phyloP scores from a whole-genome alignment of 1,284 basidiomycete genomes.

The Porphyrellus sp. region DNA sequence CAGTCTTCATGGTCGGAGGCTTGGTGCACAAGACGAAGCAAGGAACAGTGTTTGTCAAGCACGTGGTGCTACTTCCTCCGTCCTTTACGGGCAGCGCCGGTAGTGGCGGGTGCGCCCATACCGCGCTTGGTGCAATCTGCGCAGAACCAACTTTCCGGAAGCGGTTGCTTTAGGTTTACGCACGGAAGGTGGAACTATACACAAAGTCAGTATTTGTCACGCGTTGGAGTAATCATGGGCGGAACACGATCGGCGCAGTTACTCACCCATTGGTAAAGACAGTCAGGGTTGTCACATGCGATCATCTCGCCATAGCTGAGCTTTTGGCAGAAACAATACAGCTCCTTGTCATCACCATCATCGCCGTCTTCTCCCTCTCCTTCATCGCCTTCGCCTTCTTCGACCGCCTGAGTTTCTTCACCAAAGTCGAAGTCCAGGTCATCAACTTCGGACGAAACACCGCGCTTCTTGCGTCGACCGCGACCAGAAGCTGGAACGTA shows the following conservation, averaged over 20 bases:
- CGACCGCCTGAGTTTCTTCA: conserved; percentile 34
- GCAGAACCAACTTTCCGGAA: conserved; percentile 62
- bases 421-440: conserved; percentile 36
- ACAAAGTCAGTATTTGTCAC: conserved; percentile 15
- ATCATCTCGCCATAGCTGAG: conserved; percentile 72
- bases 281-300: conserved; percentile 64
- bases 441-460: conserved; percentile 35
- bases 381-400: conserved; percentile 46
- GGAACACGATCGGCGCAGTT: conserved; percentile 1
- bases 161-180: conserved; percentile 56
- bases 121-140: conserved; percentile 45
- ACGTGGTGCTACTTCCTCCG: conserved; percentile 38
- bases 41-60: background rate
- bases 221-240: conserved; percentile 5
- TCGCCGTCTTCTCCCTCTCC: conserved; percentile 46
- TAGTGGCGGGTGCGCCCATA: conserved; percentile 29
- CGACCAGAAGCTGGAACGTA: conserved; percentile 32
- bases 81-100: conserved; percentile 37
- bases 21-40: background rate
- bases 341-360: conserved; percentile 51
- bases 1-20: background rate
- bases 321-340: conserved; percentile 68
- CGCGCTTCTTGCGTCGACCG: conserved; percentile 41
- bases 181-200: conserved; percentile 60
- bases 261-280: conserved; percentile 72